Evolutionary conservation across 768 basidiomycete genomes (phyloP).

Genomic region (Podaxis mareebaensis): DNA sequence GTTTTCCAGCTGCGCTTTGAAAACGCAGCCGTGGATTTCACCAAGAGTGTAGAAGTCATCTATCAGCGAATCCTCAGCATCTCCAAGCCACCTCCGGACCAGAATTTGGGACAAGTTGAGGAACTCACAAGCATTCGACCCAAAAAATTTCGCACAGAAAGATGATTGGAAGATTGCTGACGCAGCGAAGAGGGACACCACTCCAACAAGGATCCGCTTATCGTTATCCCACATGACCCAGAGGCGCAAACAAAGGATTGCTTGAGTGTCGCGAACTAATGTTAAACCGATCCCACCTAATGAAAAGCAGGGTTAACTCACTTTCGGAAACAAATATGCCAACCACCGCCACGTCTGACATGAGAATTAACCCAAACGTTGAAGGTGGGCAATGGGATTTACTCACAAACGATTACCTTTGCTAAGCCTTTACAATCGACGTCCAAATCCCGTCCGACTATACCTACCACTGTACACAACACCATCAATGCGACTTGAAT

Average conservation of each 20-base stretch:
- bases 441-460: background rate
- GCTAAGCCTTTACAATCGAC: background rate
- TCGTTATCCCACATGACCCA: no score
- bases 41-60: background rate
- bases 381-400: no score
- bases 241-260: background rate
- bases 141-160: no score
- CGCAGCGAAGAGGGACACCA: no score
- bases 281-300: background rate
- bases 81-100: no score
- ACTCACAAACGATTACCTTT: background rate
- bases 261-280: background rate
- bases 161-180: no score
- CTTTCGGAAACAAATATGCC: background rate
- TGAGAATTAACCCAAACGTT: background rate
- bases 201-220: background rate
- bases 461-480: background rate
- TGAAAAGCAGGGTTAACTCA: background rate
- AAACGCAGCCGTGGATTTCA: background rate
- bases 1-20: background rate
- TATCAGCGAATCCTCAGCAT: background rate
- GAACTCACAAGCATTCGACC: no score
- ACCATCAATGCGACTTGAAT: background rate
- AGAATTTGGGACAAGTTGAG: no score
- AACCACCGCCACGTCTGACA: background rate